Evolutionary conservation across 2,329 filamentous ascomycete genomes (phyloP).

Genomic region (Coniochaeta ligniaria): DNA sequence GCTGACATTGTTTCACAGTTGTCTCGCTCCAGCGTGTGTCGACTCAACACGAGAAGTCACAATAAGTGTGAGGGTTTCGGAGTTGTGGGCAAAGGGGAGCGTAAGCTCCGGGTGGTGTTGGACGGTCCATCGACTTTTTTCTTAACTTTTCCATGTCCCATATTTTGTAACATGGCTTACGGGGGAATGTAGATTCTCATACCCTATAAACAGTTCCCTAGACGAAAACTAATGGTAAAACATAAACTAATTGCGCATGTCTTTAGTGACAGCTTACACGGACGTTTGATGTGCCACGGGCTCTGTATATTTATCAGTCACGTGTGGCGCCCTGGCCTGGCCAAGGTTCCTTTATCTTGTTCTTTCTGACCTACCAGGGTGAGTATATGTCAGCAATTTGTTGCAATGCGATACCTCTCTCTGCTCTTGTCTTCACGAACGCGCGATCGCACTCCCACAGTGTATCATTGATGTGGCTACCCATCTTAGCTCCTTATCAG

Average conservation of each 20-base stretch:
- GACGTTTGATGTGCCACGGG: too few species aligned
- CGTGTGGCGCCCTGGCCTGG: too few species aligned
- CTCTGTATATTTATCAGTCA: too few species aligned
- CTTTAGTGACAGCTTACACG: too few species aligned
- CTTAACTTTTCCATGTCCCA: slow-evolving; percentile 7
- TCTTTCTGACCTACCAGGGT: too few species aligned
- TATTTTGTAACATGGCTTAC: slow-evolving; percentile 6
- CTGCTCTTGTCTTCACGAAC: too few species aligned
- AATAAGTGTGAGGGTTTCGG: slow-evolving; percentile 37
- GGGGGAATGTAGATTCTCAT: slow-evolving; percentile 4
- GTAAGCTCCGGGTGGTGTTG: not conserved
- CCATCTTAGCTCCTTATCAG: not conserved
- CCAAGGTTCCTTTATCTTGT: too few species aligned
- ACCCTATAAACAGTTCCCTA: slow-evolving; percentile 10
- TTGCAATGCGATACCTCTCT: too few species aligned
- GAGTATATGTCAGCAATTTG: too few species aligned
- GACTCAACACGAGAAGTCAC: slow-evolving; percentile 84
- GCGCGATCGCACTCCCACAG: too few species aligned
- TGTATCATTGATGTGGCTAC: not conserved
- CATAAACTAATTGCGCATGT: slow-evolving; percentile 2
- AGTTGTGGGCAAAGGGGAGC: not conserved
- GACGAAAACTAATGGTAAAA: slow-evolving; percentile 13
- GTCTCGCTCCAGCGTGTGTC: slow-evolving; percentile 86
- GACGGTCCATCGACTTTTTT: slow-evolving; percentile 4
- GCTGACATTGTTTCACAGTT: slow-evolving; percentile 54